phyloP scores from a whole-genome alignment of 2,329 filamentous ascomycete species.

The Beauveria medogensis region DNA sequence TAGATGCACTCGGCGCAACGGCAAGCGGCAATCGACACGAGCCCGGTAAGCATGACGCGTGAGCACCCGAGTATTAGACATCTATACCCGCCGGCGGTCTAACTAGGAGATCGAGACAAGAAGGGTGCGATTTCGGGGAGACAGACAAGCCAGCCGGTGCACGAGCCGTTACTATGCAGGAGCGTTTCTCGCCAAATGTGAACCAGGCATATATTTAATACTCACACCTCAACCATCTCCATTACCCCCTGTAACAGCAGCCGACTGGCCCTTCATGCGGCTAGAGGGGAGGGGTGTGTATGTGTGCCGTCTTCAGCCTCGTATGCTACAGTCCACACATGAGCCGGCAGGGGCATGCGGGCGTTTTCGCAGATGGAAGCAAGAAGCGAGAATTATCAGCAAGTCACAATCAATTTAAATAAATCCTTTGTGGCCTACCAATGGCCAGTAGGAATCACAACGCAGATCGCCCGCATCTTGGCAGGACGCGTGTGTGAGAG shows the following conservation, averaged over 20 bases:
- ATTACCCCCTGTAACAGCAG: background rate
- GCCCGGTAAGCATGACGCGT: too few relatives aligned
- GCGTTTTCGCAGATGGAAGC: background rate
- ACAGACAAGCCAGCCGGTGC: too few relatives aligned
- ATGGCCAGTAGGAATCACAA: slow-evolving; percentile 1
- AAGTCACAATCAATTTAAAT: background rate
- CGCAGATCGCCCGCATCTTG: background rate
- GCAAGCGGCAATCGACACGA: too few relatives aligned
- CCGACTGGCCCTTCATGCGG: too few relatives aligned
- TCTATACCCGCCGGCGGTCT: too few relatives aligned
- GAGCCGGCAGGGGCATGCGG: background rate
- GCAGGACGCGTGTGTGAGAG: background rate
- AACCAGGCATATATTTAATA: too few relatives aligned
- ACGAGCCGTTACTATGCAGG: too few relatives aligned
- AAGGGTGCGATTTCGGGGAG: too few relatives aligned
- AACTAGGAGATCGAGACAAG: too few relatives aligned
- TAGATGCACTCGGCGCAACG: too few relatives aligned
- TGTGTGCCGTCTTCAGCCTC: background rate
- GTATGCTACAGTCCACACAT: background rate
- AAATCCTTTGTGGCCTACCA: background rate
- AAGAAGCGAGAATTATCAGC: background rate
- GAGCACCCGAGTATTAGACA: too few relatives aligned
- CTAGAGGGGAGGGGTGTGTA: background rate
- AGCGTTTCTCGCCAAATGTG: too few relatives aligned
- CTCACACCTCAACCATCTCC: background rate